Base-by-base conservation (phyloP, 225 moss, liverwort and hornwort species). In the Bryoerythrophyllum caledonicum region DNA sequence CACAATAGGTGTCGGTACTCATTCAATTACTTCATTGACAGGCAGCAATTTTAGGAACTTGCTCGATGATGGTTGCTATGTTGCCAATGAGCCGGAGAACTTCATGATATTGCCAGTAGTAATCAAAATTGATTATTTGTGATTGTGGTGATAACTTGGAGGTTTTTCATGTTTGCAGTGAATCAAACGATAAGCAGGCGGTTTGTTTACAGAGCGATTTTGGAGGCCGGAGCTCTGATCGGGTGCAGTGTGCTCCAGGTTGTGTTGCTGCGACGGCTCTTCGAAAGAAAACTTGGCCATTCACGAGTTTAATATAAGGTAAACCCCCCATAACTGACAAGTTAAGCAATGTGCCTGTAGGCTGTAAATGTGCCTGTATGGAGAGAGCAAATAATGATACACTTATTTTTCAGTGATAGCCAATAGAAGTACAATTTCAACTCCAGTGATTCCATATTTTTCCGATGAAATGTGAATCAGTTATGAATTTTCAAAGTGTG, bases 231-330 rank as follows among this genome's bases (percentile, higher is more conserved):
- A 35, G 90, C 91, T 10, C 40, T 95, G 0, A 65, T 95, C 48
- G 86, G 86, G 67, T 90, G 86, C 65, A 95, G 95, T 82, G 83
- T 87, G 25, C 59, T 89, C 44, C 95, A 95, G 83, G 95, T 95
- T 51, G 86, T 84, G 60, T 84, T 95, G 59, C 68, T 95, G 72
- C 85, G 34, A 53, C 90, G 91, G 1, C 83, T 95, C 15, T 95
- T 95, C 64, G 88, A 91, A 52, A 91, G 77, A 76, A 93, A 90
- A 74, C 79, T 93, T 53, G 86, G 83, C 44, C 67, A 76, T 72
- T 93, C 93, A 46, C 79, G 88, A 68, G 95, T 95, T 77, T 95
- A 90, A 80, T 37, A 59, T 49, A 19, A 38, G 10, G 10, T 38
- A 8, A 10, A 10, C 38, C 38, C 38, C 38, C 10, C 38, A 38